Base-by-base conservation (phyloP, 257 asterid species). In the Penstemon eatonii region DNA sequence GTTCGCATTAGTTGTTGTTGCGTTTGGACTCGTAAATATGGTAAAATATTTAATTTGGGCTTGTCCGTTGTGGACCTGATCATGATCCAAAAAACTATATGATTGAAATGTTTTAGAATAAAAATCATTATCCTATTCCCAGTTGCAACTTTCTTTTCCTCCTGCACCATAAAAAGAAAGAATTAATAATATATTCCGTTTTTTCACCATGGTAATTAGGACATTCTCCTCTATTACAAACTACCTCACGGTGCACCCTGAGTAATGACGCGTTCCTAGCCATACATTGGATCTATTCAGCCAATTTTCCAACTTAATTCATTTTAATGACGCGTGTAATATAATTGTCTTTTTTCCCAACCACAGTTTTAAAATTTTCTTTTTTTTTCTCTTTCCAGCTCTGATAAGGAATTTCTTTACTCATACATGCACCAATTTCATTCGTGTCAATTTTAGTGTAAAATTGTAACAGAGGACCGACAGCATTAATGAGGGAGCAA, bases 391-490 rank as follows among this genome's bases (percentile, higher is more conserved):
- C 56, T 72, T 60, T 76, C 39, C 60, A 69, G 58, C 60, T 66
- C 67, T 25, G 51, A 66, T 51, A 45, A 18, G 65, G 69, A 40
- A 56, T 66, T 73, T 72, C 68, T 61, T 62, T 57, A 50, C 69
- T 72, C 77, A 60, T 73, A 65, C 76, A 78, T 76, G 85, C 83
- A 73, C 76, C 66, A 60, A 12, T 49, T 78, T 76, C 66, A 63
- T 76, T 65, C 58, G 73, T 81, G 82, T 72, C 85, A 58, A 63
- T 76, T 75, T 79, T 68, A 74, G 53, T 41, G 66, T 38, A 65
- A 63, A 45, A 64, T 53, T 50, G 88, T 57, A 73, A 56, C 63
- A 76, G 65, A 75, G 63, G 72, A 83, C 87, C 80, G 78, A 76
- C 78, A 70, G 42, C 73, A 68, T 76, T 67, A 65, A 74, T 69